Base-by-base conservation (phyloP, 1,284 basidiomycete genomes). In the Mixia osmundae region DNA sequence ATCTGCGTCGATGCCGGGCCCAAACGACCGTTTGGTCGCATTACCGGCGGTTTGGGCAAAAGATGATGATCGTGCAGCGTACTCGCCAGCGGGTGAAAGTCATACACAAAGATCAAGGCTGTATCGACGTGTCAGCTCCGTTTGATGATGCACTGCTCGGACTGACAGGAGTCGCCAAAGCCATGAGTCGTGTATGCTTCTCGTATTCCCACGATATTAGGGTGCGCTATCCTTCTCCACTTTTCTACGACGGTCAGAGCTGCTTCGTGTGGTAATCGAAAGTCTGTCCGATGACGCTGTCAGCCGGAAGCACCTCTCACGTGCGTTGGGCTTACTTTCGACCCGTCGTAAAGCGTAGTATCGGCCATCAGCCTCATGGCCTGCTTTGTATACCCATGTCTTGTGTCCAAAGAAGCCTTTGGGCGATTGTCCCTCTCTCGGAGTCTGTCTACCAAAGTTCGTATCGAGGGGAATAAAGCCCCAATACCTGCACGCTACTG, bases 181-280 rank as follows among this genome's bases (percentile, higher is more conserved):
- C 79, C 72, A 28, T 76, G 68, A 1, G 87, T 91, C 0, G 91
- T 95, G 59, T 97, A 97, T 0, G 89, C 91, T 56, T 97, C 91
- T 31, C 71, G 68, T 6, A 95, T 63, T 14, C 69, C 61, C 19
- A 91, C 71, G 44, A 99, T 76, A 48, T 70, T 73, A 0, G 91
- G 85, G 60, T 97, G 87, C 14, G 65, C 67, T 41, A 95, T 65
- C 35, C 69, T 66, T 2, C 73, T 69, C 91, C 91, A 99, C 14
- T 72, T 62, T 49, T 95, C 87, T 21, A 95, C 75, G 3, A 71
- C 59, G 5, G 61, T 61, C 50, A 95, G 89, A 1, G 87, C 85
- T 7, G 66, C 62, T 51, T 85, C 77, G 46, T 76, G 70, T 47
- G 65, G 67, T 26, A 95, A 59, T 20, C 82, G 73, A 57, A 75